Evolutionary conservation across 2,329 filamentous ascomycete genomes (phyloP), one percentile per base, ranked within the genome.

Genomic region (Penicillium sp.): DNA sequence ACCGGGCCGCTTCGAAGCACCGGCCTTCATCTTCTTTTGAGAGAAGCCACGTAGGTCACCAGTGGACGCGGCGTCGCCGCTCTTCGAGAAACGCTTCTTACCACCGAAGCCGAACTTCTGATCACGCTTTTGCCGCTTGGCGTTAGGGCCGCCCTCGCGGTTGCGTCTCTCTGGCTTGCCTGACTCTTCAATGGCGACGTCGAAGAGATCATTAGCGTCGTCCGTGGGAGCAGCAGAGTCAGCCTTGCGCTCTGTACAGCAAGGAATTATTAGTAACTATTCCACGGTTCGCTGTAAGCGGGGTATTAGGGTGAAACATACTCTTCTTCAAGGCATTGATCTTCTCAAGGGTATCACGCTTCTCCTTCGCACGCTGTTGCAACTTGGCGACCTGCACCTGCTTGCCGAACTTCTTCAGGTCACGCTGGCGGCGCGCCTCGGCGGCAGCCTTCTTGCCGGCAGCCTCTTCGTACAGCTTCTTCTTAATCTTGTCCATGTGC

Each of bases 331-430:
- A 81, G 31, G 86, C 85, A 79, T 93, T 92, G 73, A 99, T 97
- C 84, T 97, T 97, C 69, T 98, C 95, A 64, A 99, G 81, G 4
- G 92, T 96, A 64, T 96, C 91, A 69, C 87, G 88, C 88, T 97
- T 97, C 73, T 88, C 89, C 84, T 96, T 96, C 53, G 91, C 88
- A 51, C 95, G 84, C 84, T 99, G 94, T 80, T 98, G 94, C 76
- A 96, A 80, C 83, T 96, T 97, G 60, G 93, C 93, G 61, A 96
- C 87, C 82, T 99, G 95, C 55, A 98, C 95, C 77, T 96, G 91
- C 82, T 99, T 99, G 75, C 95, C 95, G 75, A 98, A 99, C 81
- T 98, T 99, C 88, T 97, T 98, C 71, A 98, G 83, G 76, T 99
- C 95, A 64, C 95, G 85, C 81, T 94, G 89, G 80, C 92, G 92